Conservation (phyloP, 805 yeast genomes). For the Zygosaccharomyces lentus region DNA sequence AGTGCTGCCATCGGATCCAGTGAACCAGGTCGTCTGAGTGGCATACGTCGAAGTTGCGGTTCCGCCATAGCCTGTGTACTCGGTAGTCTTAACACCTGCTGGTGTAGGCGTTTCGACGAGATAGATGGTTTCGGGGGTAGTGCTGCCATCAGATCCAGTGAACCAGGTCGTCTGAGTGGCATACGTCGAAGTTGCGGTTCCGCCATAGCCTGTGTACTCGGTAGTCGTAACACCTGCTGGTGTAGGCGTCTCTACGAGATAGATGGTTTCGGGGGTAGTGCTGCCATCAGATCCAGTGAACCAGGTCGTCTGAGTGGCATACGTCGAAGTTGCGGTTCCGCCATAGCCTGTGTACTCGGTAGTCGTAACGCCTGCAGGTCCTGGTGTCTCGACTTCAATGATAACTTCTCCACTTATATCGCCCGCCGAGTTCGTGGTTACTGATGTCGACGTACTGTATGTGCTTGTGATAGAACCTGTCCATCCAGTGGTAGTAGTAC, state of each 20-base stretch:
- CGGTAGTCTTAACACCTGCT: neutral
- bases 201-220: neutral
- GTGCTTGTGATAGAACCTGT: conserved; percentile 9
- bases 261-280: conserved; percentile 1
- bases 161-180: neutral
- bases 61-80: conserved; percentile 16
- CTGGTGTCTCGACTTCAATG: conserved; percentile 8
- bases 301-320: neutral
- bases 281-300: neutral
- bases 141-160: conserved; percentile 14
- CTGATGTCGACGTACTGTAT: conserved; percentile 4
- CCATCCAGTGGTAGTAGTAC: conserved; percentile 5
- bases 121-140: conserved; percentile 14
- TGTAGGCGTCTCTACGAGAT: conserved; percentile 1
- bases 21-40: conserved; percentile 9
- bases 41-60: conserved; percentile 15
- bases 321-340: neutral
- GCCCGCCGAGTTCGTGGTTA: conserved; percentile 7
- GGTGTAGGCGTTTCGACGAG: conserved; percentile 18
- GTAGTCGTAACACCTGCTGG: neutral
- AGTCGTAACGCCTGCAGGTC: neutral
- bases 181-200: neutral
- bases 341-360: neutral
- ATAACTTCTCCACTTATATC: neutral
- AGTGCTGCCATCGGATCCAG: conserved; percentile 8